These are phyloP conservation scores for Geotrichum macrosporum DNA, from an alignment of 1,139 yeast genomes.

Conservation along the genomic window DNA sequence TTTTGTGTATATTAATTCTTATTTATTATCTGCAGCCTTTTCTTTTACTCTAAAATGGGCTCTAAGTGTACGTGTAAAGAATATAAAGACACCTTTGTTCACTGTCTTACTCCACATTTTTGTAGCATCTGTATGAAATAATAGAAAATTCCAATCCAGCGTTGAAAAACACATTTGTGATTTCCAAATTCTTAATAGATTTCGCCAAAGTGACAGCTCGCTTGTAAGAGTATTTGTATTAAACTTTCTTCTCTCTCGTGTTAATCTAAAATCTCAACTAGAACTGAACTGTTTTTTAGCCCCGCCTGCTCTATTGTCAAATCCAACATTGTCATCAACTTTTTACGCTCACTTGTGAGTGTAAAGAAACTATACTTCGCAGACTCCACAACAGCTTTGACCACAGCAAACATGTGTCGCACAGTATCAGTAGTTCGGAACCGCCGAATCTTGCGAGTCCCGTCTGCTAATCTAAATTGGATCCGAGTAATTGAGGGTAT, in stretches of 20 bases:
- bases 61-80: too few species aligned
- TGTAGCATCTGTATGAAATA: too few species aligned
- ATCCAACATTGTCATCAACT: conserved; percentile 57
- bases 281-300: conserved; percentile 74
- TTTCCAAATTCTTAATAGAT: too few species aligned
- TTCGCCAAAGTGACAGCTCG: too few species aligned
- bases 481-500: conserved; percentile 64
- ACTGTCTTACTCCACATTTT: too few species aligned
- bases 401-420: conserved; percentile 53
- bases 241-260: not conserved
- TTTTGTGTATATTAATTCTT: too few species aligned
- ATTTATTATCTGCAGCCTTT: not conserved
- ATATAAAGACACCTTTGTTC: too few species aligned
- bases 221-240: too few species aligned
- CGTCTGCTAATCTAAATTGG: conserved; percentile 83
- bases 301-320: conserved; percentile 66
- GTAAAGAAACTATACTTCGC: conserved; percentile 49
- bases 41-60: not conserved
- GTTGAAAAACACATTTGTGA: too few species aligned
- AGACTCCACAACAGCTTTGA: conserved; percentile 52
- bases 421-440: conserved; percentile 58
- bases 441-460: conserved; percentile 70
- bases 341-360: conserved; percentile 57
- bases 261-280: conserved; percentile 52
- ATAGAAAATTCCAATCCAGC: too few species aligned